Conservation (phyloP, 2,329 filamentous ascomycete genomes). For the Exophiala bonariae region DNA sequence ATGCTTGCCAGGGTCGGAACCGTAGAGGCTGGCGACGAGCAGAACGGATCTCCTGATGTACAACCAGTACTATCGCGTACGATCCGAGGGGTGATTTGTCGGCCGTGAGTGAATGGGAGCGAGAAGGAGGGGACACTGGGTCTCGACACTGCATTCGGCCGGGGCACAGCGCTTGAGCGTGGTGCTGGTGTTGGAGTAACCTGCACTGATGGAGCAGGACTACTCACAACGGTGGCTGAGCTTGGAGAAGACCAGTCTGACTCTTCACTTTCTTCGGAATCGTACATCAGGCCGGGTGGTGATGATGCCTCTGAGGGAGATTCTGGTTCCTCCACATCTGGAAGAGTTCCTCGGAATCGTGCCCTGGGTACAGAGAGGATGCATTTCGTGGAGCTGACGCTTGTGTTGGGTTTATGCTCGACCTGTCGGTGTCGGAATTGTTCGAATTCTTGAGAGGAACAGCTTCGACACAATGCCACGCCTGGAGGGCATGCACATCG, state of each 20-base stretch:
- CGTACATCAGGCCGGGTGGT: constrained; percentile 14
- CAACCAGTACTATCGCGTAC: constrained; percentile 2
- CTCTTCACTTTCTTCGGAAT: constrained; percentile 16
- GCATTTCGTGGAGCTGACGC: constrained; percentile 19
- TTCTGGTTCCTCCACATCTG: constrained; percentile 11
- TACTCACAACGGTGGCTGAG: constrained; percentile 1
- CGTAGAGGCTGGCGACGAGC: constrained; percentile 7
- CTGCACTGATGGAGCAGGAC: background rate
- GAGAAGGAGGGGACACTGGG: constrained; percentile 16
- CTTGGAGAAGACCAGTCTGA: constrained; percentile 16
- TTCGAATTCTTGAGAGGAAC: constrained; percentile 16
- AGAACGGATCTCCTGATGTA: background rate
- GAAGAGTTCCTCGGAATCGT: constrained; percentile 14
- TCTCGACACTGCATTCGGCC: background rate
- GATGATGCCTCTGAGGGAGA: constrained; percentile 8
- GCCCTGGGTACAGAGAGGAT: constrained; percentile 14
- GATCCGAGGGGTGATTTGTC: constrained; percentile 11
- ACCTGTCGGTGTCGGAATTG: constrained; percentile 10
- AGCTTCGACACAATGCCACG: constrained; percentile 11
- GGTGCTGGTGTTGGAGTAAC: constrained; percentile 13
- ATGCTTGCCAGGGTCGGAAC: constrained; percentile 17
- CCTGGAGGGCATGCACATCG: constrained; percentile 13
- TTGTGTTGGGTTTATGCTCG: constrained; percentile 16
- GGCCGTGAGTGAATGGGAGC: constrained; percentile 14
- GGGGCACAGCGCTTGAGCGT: constrained; percentile 1